These are phyloP conservation scores for Nemania serpens DNA, from an alignment of 2,329 filamentous ascomycete species.

Conservation along the genomic window DNA sequence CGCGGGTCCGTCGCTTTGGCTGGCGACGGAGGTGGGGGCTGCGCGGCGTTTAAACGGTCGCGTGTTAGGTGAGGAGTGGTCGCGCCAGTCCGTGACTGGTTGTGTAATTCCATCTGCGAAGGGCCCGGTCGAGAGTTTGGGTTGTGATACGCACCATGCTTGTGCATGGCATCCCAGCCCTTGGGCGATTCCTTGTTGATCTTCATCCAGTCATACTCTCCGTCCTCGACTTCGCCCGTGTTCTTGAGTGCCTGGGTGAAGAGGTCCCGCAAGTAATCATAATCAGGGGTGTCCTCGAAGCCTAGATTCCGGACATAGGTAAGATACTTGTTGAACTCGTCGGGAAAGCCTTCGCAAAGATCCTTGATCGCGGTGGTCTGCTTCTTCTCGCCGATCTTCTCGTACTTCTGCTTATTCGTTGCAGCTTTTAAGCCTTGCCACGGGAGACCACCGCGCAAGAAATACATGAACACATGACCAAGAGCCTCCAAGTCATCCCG, in stretches of 20 bases:
- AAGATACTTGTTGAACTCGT: constrained; percentile 97
- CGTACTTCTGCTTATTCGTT: constrained; percentile 95
- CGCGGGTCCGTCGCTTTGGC: constrained; percentile 80
- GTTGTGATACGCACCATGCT: constrained; percentile 70
- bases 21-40: constrained; percentile 85
- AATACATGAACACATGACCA: constrained; percentile 77
- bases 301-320: constrained; percentile 97
- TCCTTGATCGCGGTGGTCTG: constrained; percentile 97
- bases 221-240: constrained; percentile 91
- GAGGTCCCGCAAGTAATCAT: constrained; percentile 94
- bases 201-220: constrained; percentile 99
- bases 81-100: constrained; percentile 69
- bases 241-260: constrained; percentile 97
- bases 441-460: constrained; percentile 70
- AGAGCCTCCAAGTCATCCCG: constrained; percentile 93
- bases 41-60: constrained; percentile 91
- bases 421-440: constrained; percentile 77
- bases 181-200: constrained; percentile 81
- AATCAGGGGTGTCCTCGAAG: constrained; percentile 97
- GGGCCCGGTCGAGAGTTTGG: constrained; percentile 78
- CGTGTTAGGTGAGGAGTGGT: constrained; percentile 72
- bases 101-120: constrained; percentile 83
- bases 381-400: constrained; percentile 99
- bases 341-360: constrained; percentile 92
- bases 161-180: constrained; percentile 85